phyloP scores from a whole-genome alignment of 768 basidiomycete species.

The Termitomyces sp. region DNA sequence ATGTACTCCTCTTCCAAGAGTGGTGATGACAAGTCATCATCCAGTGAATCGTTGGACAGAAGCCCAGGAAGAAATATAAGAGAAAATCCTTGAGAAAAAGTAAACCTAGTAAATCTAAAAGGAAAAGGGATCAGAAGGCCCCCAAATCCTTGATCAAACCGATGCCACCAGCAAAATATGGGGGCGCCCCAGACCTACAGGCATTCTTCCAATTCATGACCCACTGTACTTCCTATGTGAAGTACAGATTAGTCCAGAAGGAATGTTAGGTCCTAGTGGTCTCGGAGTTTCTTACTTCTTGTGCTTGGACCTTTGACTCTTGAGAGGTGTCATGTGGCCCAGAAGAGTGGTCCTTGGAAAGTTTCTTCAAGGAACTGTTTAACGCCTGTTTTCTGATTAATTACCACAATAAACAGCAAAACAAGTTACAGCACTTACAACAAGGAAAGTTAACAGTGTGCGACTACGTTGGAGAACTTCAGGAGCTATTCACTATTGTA shows the following conservation, averaged over 20 bases:
- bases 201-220: no score
- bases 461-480: slow-evolving; percentile 28
- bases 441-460: slow-evolving; percentile 25
- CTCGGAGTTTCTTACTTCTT: neutral
- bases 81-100: no score
- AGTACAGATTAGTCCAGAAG: no score
- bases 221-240: no score
- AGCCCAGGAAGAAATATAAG: no score
- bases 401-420: slow-evolving; percentile 23
- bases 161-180: slow-evolving; percentile 13
- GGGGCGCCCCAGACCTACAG: neutral
- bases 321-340: neutral
- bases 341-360: neutral
- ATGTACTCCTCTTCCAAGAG: no score
- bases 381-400: slow-evolving; percentile 10
- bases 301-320: slow-evolving; percentile 1
- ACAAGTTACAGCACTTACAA: slow-evolving; percentile 17
- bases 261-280: neutral
- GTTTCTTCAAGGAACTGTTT: slow-evolving; percentile 1
- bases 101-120: no score
- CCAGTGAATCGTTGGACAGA: no score
- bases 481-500: slow-evolving; percentile 26
- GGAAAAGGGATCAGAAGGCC: no score
- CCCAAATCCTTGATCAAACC: slow-evolving; percentile 4
- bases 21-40: no score